These are phyloP conservation scores for Psilocybe mexicana DNA, from an alignment of 1,284 basidiomycete species.

Conservation along the genomic window DNA sequence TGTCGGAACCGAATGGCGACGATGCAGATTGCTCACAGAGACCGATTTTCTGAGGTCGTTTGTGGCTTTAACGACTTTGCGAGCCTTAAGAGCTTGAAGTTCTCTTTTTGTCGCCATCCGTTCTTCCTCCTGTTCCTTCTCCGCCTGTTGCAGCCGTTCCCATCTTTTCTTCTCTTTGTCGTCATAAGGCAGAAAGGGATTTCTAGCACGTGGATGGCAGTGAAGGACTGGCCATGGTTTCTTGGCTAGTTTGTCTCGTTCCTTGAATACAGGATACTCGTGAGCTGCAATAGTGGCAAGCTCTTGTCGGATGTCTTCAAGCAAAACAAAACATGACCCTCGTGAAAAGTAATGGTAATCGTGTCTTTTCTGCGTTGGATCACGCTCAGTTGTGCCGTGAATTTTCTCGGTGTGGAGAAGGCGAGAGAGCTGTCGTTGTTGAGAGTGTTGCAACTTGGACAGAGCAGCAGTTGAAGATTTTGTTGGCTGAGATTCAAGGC, in stretches of 20 bases:
- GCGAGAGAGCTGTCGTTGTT: constrained; percentile 48
- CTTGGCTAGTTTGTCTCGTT: constrained; percentile 48
- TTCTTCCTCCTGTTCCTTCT: constrained; percentile 51
- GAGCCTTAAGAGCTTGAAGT: constrained; percentile 41
- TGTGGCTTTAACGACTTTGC: constrained; percentile 39
- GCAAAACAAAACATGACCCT: constrained; percentile 78
- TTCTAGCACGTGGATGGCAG: constrained; percentile 69
- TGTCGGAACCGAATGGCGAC: constrained; percentile 40
- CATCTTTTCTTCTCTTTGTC: constrained; percentile 68
- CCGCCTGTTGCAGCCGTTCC: constrained; percentile 55
- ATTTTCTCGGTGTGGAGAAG: constrained; percentile 88
- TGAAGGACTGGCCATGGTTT: constrained; percentile 71
- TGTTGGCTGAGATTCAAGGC: constrained; percentile 38
- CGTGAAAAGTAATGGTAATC: constrained; percentile 91
- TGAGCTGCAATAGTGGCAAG: constrained; percentile 68
- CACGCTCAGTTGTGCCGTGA: constrained; percentile 90
- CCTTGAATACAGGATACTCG: constrained; percentile 60
- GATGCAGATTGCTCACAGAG: constrained; percentile 77
- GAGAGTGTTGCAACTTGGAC: too few relatives aligned
- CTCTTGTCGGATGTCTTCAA: constrained; percentile 88
- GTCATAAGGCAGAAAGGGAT: constrained; percentile 74
- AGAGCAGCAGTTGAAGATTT: constrained; percentile 4
- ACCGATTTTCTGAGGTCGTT: constrained; percentile 74
- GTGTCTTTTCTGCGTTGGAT: constrained; percentile 83
- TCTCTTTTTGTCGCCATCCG: constrained; percentile 33